Evolutionary conservation across 164 flowering plant genomes (phyloP), one percentile per base, ranked within the genome.

Genomic region (Malania oleifera): DNA sequence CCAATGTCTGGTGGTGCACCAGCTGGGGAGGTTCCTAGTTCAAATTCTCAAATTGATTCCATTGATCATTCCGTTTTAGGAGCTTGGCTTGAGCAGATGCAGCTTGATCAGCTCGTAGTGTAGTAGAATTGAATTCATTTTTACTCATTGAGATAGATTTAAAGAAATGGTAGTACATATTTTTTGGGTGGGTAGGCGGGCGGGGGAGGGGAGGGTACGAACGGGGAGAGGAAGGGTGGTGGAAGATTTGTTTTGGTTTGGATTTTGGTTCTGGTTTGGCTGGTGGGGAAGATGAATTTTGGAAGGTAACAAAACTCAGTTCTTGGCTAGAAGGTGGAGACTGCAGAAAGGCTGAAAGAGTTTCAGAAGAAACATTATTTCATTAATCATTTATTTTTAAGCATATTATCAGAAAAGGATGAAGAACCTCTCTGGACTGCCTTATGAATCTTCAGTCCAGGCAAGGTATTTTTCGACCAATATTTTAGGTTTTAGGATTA

Each of bases 21-120:
- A 5, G 27, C 70, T 52, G 70, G 53, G 50, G 76, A 69, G 69
- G 45, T 56, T 63, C 46, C 49, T 2, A 51, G 51, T 38, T 15
- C 68, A 0, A 64, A 57, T 50, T 50, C 75, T 31, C 70, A 58
- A 47, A 58, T 37, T 45, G 78, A 71, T 11, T 58, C 70, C 14
- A 35, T 43, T 48, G 79, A 75, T 59, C 67, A 67, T 31, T 68
- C 73, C 1, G 73, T 70, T 39, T 47, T 75, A 44, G 76, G 79
- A 2, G 71, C 73, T 28, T 72, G 75, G 73, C 69, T 71, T 22
- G 78, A 72, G 64, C 73, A 72, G 71, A 68, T 75, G 76, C 79
- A 71, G 56, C 73, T 75, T 54, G 73, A 75, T 69, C 79, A 75
- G 70, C 73, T 71, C 20, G 61, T 62, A 60, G 76, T 52, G 38